Evolutionary conservation across 306 rosid genomes (phyloP).

Genomic region (Glycine tomentella): DNA sequence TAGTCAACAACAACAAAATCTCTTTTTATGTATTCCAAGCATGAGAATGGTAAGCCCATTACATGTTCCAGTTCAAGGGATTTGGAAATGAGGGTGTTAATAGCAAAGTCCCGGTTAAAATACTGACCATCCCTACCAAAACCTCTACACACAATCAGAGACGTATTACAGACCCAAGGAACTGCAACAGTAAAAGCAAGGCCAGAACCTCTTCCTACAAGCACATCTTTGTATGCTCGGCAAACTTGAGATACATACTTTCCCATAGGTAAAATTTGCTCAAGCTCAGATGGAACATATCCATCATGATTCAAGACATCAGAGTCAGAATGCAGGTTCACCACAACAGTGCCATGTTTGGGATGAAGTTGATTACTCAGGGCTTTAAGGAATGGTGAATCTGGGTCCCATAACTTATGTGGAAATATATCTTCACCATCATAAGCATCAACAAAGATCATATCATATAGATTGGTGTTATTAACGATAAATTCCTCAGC

Average conservation of each 20-base stretch:
- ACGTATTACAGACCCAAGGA: conserved; percentile 91
- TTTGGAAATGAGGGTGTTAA: conserved; percentile 63
- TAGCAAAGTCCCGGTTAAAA: conserved; percentile 50
- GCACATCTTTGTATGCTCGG: conserved; percentile 72
- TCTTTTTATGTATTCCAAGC: conserved; percentile 73
- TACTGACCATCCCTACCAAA: conserved; percentile 46
- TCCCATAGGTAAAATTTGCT: conserved; percentile 73
- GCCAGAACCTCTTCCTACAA: conserved; percentile 62
- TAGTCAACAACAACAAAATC: conserved; percentile 73
- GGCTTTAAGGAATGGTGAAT: conserved; percentile 71
- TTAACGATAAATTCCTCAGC: conserved; percentile 76
- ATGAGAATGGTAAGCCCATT: conserved; percentile 77
- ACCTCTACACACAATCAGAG: conserved; percentile 88
- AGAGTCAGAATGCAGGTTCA: conserved; percentile 93
- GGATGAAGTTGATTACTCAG: conserved; percentile 78
- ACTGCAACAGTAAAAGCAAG: conserved; percentile 81
- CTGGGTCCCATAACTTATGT: conserved; percentile 72
- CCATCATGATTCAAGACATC: conserved; percentile 61
- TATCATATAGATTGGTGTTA: conserved; percentile 63
- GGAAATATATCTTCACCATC: conserved; percentile 95
- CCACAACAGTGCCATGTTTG: conserved; percentile 86
- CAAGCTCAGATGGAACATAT: conserved; percentile 58
- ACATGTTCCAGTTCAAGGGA: conserved; percentile 77
- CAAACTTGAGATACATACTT: conserved; percentile 69
- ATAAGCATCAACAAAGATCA: conserved; percentile 90